Base-by-base conservation (phyloP, 768 basidiomycete genomes). In the Gymnopilus junonius region DNA sequence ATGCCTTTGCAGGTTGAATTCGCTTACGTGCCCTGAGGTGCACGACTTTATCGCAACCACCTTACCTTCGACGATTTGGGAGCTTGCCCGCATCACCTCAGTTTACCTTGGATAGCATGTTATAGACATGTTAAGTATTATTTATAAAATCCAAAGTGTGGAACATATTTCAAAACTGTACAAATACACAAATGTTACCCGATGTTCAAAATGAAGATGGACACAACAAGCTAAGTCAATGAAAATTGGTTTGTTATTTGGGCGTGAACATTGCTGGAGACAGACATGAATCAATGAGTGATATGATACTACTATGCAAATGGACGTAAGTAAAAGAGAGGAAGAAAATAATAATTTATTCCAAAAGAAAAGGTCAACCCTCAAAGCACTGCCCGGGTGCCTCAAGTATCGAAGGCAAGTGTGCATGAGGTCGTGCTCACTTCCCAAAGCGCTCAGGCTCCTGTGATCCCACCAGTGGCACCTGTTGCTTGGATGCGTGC, bases 401-500 rank as follows among this genome's bases (percentile, higher is more conserved):
- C 39, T n/a, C 39, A 27, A 17, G 4, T n/a, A 40, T 14, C 25
- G 21, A 39, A 53, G n/a, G n/a, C n/a, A n/a, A n/a, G n/a, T n/a
- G n/a, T n/a, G n/a, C n/a, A n/a, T n/a, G n/a, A n/a, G n/a, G n/a
- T n/a, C n/a, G n/a, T n/a, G n/a, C n/a, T n/a, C n/a, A n/a, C n/a
- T n/a, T n/a, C n/a, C n/a, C n/a, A n/a, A n/a, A n/a, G n/a, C n/a
- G 27, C 50, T 64, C 62, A 65, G 32, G 63, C 68, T 67, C 82
- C 80, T 29, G 79, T 79, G 46, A 83, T 63, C 25, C 81, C 82
- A 23, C 82, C 82, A 21, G 72, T 75, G 8, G 77, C 79, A 34
- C 79, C 81, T 37, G 81, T 78, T 7, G 74, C 76, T 20, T 75
- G 70, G 54, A 85, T 82, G 48, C 82, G 78, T 11, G 80, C 74